Evolutionary conservation across 441 rosid genomes (phyloP).

Genomic region (Raphanus hybrid): DNA sequence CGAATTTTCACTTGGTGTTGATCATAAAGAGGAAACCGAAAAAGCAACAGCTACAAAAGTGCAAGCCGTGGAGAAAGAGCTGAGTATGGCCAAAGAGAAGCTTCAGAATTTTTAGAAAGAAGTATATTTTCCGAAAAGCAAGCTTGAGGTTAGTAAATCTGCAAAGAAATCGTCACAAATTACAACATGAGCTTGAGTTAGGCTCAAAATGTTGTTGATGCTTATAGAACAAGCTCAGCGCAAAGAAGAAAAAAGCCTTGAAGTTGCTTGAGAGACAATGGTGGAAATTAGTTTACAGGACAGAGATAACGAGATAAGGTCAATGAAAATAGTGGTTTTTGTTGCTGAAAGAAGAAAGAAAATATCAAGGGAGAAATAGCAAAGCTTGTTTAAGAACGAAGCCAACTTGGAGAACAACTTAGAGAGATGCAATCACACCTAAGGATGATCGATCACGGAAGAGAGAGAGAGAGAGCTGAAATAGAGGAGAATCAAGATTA

Average conservation of each 20-base stretch:
- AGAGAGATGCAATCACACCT: slow-evolving; percentile 75
- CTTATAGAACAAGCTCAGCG: slow-evolving; percentile 57
- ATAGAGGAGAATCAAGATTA: slow-evolving; percentile 47
- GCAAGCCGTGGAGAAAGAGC: slow-evolving; percentile 57
- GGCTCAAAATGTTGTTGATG: slow-evolving; percentile 55
- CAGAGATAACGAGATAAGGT: slow-evolving; percentile 72
- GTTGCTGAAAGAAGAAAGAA: slow-evolving; percentile 86
- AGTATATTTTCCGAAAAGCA: slow-evolving; percentile 48
- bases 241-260: slow-evolving; percentile 67
- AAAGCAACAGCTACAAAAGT: slow-evolving; percentile 36
- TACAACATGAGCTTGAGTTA: slow-evolving; percentile 58
- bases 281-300: slow-evolving; percentile 73
- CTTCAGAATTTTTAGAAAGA: slow-evolving; percentile 58
- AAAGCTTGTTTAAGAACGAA: slow-evolving; percentile 57
- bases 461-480: slow-evolving; percentile 46
- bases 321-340: slow-evolving; percentile 68
- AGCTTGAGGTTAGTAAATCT: slow-evolving; percentile 45
- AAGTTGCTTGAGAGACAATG: slow-evolving; percentile 77
- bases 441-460: slow-evolving; percentile 45
- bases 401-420: slow-evolving; percentile 52
- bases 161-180: slow-evolving; percentile 46
- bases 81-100: slow-evolving; percentile 56
- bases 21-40: slow-evolving; percentile 16
- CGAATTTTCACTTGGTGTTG: no score
- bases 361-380: slow-evolving; percentile 75